These are phyloP conservation scores for Dentipellis fragilis DNA, from an alignment of 768 basidiomycete species.

Conservation along the genomic window DNA sequence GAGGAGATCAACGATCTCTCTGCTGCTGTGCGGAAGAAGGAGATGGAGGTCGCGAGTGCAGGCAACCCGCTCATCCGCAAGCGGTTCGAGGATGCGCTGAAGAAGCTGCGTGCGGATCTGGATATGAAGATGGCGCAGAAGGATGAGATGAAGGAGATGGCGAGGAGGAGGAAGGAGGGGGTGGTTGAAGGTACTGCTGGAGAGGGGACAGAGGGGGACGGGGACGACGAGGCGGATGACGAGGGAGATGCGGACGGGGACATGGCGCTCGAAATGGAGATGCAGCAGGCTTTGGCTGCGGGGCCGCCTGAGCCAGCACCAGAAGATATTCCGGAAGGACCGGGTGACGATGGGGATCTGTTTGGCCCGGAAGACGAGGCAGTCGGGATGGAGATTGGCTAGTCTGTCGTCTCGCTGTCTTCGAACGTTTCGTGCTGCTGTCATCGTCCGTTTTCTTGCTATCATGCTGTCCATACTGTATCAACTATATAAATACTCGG, in stretches of 20 bases:
- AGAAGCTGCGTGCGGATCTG: slow-evolving; percentile 77
- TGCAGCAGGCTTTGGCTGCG: background rate
- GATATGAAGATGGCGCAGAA: slow-evolving; percentile 77
- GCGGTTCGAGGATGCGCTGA: slow-evolving; percentile 89
- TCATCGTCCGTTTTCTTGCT: background rate
- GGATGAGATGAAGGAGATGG: slow-evolving; percentile 71
- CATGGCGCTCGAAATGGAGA: background rate
- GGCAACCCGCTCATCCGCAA: slow-evolving; percentile 85
- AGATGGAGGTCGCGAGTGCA: slow-evolving; percentile 70
- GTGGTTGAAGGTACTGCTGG: slow-evolving; percentile 31
- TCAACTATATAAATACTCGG: background rate
- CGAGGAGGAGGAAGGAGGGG: slow-evolving; percentile 63
- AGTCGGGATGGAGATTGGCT: slow-evolving; percentile 3
- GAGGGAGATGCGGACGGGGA: slow-evolving; percentile 22
- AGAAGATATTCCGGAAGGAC: background rate
- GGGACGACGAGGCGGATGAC: slow-evolving; percentile 17
- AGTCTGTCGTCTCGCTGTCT: background rate
- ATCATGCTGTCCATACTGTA: background rate
- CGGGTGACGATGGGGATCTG: background rate
- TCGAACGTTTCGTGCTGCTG: background rate
- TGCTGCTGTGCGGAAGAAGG: slow-evolving; percentile 80
- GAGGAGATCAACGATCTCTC: slow-evolving; percentile 89
- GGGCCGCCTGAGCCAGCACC: background rate
- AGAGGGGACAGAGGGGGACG: slow-evolving; percentile 27
- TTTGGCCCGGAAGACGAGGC: slow-evolving; percentile 1